A percentile compares a stretch with the other conserved stretches of the same genome.
These are phyloP conservation scores for Coriolopsis trogii DNA, from an alignment of 1,284 basidiomycete species.

Conservation along the genomic window DNA sequence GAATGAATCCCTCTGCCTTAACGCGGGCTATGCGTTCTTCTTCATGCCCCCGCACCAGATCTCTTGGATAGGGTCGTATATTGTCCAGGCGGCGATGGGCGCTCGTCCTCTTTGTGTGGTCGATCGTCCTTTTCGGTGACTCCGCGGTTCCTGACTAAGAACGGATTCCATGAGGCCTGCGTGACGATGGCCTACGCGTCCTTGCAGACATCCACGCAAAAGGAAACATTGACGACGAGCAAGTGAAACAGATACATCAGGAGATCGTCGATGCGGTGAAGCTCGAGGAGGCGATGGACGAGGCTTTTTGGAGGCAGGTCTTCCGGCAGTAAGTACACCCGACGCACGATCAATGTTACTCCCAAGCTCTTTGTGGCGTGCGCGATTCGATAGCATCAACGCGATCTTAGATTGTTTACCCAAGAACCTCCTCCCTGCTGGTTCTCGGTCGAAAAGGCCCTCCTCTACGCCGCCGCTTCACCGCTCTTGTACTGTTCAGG, in stretches of 20 bases:
- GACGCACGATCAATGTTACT: slow-evolving; percentile 48
- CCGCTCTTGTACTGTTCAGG: slow-evolving; percentile 61
- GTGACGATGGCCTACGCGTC: slow-evolving; percentile 44
- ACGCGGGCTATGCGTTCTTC: slow-evolving; percentile 54
- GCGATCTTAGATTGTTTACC: slow-evolving; percentile 60
- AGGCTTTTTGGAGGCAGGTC: slow-evolving; percentile 47
- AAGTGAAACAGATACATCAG: slow-evolving; percentile 42
- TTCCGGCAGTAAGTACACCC: slow-evolving; percentile 51
- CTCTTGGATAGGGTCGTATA: slow-evolving; percentile 57
- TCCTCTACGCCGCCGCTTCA: slow-evolving; percentile 55
- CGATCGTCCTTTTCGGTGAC: slow-evolving; percentile 56
- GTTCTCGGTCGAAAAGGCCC: slow-evolving; percentile 47
- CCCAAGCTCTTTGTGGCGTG: slow-evolving; percentile 57
- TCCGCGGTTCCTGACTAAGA: slow-evolving; percentile 55
- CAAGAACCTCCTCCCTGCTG: slow-evolving; percentile 51
- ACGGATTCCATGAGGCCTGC: slow-evolving; percentile 50
- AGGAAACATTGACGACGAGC: slow-evolving; percentile 44
- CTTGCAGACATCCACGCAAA: slow-evolving; percentile 53
- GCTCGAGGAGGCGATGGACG: slow-evolving; percentile 42
- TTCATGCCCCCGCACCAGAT: slow-evolving; percentile 50
- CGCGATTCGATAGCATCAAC: slow-evolving; percentile 61
- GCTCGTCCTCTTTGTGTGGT: slow-evolving; percentile 45
- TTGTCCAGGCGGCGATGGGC: slow-evolving; percentile 51
- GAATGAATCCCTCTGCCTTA: slow-evolving; percentile 56
- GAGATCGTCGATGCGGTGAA: slow-evolving; percentile 47